A percentile compares a stretch with the other conserved stretches of the same genome.
Evolutionary conservation across 2,329 filamentous ascomycete genomes (phyloP).

Genomic region (Colletotrichum sp.): DNA sequence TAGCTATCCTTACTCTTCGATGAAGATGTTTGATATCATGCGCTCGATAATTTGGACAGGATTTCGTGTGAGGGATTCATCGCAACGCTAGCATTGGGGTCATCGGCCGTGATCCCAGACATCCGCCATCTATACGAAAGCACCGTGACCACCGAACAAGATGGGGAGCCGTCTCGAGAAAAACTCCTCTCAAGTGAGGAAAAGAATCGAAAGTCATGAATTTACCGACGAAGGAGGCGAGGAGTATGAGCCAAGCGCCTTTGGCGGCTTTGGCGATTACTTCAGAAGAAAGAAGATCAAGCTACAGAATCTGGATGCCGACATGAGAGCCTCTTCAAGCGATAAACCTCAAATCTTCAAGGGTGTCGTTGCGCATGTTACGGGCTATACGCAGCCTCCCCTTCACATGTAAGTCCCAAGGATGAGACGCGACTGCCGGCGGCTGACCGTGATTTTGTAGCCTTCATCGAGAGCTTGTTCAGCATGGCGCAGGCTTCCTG

Average conservation of each 20-base stretch:
- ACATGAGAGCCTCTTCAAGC: conserved; percentile 71
- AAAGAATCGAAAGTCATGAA: conserved; percentile 67
- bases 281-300: conserved; percentile 97
- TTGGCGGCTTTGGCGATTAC: conserved; percentile 90
- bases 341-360: conserved; percentile 87
- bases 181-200: conserved; percentile 66
- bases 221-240: conserved; percentile 84
- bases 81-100: not conserved
- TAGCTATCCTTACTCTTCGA: not conserved
- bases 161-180: conserved; percentile 69
- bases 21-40: not conserved
- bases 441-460: conserved; percentile 29
- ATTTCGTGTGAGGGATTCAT: not conserved
- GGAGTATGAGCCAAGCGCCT: conserved; percentile 86
- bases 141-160: conserved; percentile 17
- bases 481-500: conserved; percentile 91
- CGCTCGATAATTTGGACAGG: not conserved
- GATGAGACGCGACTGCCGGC: not conserved
- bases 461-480: conserved; percentile 85
- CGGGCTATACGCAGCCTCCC: conserved; percentile 94
- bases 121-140: conserved; percentile 15
- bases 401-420: conserved; percentile 67
- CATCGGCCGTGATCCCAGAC: not conserved
- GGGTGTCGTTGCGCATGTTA: conserved; percentile 88
- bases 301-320: conserved; percentile 89